Evolutionary conservation across 495 filamentous ascomycete species (phyloP).

Genomic region (Cenococcum geophilum): DNA sequence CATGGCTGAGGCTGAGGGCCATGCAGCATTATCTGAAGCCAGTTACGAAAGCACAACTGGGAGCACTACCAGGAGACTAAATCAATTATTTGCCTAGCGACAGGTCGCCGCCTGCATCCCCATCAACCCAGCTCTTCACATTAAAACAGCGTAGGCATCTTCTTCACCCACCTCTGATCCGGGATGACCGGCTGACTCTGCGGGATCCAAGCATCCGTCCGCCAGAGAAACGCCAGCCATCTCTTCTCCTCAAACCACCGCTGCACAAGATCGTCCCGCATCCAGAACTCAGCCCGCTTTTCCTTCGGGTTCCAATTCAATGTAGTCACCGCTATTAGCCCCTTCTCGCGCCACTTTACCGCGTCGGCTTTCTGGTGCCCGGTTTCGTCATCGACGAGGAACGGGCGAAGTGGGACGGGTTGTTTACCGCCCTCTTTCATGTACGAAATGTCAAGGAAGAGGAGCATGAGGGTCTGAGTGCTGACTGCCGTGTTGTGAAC

Average conservation of each 20-base stretch:
- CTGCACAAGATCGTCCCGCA: not conserved
- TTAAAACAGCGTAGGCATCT: too few species aligned
- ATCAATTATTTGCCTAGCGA: too few species aligned
- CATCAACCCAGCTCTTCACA: too few species aligned
- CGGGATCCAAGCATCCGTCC: not conserved
- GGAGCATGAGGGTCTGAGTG: not conserved
- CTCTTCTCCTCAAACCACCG: not conserved
- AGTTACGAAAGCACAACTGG: too few species aligned
- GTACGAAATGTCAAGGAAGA: not conserved
- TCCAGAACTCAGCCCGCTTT: not conserved
- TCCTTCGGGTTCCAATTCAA: not conserved
- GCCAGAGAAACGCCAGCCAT: not conserved
- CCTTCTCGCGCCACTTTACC: not conserved
- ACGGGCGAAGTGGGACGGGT: not conserved
- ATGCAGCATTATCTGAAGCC: too few species aligned
- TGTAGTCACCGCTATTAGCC: not conserved
- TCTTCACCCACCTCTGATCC: too few species aligned
- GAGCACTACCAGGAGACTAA: too few species aligned
- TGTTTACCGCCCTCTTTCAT: not conserved
- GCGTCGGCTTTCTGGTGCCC: not conserved
- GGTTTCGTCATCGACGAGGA: not conserved
- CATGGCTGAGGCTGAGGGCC: too few species aligned
- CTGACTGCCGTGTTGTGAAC: not conserved
- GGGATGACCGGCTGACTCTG: too few species aligned
- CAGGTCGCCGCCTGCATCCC: too few species aligned